Base-by-base conservation (phyloP, 768 basidiomycete species). In the Lyophyllum semitale region DNA sequence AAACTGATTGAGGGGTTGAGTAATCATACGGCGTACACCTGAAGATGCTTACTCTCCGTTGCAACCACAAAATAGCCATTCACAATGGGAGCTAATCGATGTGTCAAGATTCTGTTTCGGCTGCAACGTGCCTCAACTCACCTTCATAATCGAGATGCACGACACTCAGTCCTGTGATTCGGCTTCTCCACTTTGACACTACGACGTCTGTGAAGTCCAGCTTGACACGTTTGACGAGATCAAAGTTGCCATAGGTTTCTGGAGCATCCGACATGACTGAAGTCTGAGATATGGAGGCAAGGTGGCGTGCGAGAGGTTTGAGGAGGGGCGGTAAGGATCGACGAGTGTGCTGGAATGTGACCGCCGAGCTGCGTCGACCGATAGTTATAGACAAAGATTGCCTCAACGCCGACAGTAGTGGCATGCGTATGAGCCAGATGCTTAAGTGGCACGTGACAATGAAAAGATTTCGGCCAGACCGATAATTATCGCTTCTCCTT, bases 131-230 rank as follows among this genome's bases (percentile, higher is more conserved):
- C 35, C 23, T 41, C 12, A 47, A n/a, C 76, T 61, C 61, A 88
- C 93, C 92, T 67, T 95, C 87, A 68, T 95, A 93, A 69, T 94
- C 91, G 17, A 96, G 79, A 73, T 97, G 91, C 30, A 97, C 90
- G 15, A 98, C 83, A 23, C 84, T 90, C 55, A 98, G 73, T n/a
- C 95, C 95, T 27, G 93, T 93, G 47, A 82, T 80, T 58, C 89
- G 80, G 61, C 93, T 95, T 65, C 83, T 81, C 92, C 93, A 97
- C 72, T 94, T 96, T 8, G 90, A 91, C 41, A 96, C 78, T 17
- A 77, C 77, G 38, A 95, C 84, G 56, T 94, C 91, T 9, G 88
- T 87, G 60, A 85, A 93, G 60, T 88, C 86, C 42, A 95, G 76
- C 63, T 88, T 84, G 65, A 93, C 74, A 18, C 82, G 79, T 66